Percentiles rank a stretch among this genome's conserved stretches.
Conservation (phyloP, 1,284 basidiomycete genomes). For the Tilletia indica region DNA sequence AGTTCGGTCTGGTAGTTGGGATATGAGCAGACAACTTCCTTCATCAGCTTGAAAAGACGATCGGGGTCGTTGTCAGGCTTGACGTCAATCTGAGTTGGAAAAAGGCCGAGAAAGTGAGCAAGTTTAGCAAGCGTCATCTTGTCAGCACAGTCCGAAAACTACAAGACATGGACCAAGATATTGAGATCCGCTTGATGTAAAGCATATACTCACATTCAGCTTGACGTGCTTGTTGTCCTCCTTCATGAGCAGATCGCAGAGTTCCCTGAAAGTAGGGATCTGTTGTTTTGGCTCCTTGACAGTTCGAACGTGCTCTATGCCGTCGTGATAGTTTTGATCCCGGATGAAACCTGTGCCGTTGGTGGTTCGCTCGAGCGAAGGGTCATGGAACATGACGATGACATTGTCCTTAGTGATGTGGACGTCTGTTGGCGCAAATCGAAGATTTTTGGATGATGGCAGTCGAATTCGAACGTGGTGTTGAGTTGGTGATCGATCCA, state of each 20-base stretch:
- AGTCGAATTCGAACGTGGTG: not conserved
- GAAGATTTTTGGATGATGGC: no score
- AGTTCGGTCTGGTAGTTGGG: constrained; percentile 75
- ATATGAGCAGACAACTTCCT: constrained; percentile 69
- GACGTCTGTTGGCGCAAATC: constrained; percentile 68
- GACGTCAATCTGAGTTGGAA: constrained; percentile 67
- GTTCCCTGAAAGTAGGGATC: constrained; percentile 52
- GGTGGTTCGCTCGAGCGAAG: constrained; percentile 64
- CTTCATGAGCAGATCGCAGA: constrained; percentile 51
- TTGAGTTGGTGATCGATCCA: not conserved
- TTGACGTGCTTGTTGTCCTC: constrained; percentile 51
- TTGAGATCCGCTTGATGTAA: constrained; percentile 57
- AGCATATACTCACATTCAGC: constrained; percentile 38
- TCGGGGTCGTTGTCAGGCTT: constrained; percentile 90
- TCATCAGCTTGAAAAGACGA: constrained; percentile 81
- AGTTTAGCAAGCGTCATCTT: not conserved
- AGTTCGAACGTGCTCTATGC: constrained; percentile 81
- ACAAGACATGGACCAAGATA: not conserved
- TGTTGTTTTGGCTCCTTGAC: constrained; percentile 68
- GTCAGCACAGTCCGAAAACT: not conserved
- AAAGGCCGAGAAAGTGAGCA: not conserved
- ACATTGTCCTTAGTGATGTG: constrained; percentile 87
- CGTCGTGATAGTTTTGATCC: constrained; percentile 62
- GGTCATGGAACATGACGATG: constrained; percentile 94
- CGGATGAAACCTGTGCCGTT: constrained; percentile 62